Evolutionary conservation across 495 filamentous ascomycete genomes (phyloP).

Genomic region (Lepraria neglecta): DNA sequence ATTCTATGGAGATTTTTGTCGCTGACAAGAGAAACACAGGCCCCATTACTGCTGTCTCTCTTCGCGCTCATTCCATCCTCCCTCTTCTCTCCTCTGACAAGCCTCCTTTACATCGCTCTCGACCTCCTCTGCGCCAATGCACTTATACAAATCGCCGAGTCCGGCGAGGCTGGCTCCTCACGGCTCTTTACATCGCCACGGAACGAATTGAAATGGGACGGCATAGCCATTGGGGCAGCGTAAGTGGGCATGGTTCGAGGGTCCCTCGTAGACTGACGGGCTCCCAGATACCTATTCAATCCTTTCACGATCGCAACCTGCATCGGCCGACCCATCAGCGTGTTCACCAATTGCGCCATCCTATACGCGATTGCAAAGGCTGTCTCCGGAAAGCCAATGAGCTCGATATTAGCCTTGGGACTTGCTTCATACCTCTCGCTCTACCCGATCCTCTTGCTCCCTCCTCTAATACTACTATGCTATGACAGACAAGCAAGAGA

Average conservation of each 20-base stretch:
- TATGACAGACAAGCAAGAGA: conserved; percentile 55
- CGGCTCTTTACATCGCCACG: conserved; percentile 70
- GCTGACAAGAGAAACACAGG: conserved; percentile 41
- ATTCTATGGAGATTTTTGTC: neutral
- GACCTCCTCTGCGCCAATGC: conserved; percentile 80
- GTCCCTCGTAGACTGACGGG: conserved; percentile 23
- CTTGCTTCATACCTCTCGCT: conserved; percentile 87
- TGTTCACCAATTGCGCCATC: conserved; percentile 85
- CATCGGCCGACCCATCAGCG: conserved; percentile 82
- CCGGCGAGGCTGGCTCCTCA: conserved; percentile 65
- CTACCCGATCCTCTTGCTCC: conserved; percentile 80
- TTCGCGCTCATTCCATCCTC: conserved; percentile 78
- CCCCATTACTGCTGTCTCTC: conserved; percentile 82
- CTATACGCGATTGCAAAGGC: conserved; percentile 79
- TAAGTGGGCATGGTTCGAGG: conserved; percentile 34
- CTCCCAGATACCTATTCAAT: conserved; percentile 76
- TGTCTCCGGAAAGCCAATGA: conserved; percentile 63
- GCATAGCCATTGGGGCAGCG: conserved; percentile 71
- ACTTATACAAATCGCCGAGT: conserved; percentile 76
- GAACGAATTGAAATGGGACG: conserved; percentile 70
- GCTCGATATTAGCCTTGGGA: conserved; percentile 77
- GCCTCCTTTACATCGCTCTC: conserved; percentile 71
- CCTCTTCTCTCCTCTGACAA: conserved; percentile 61
- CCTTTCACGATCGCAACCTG: conserved; percentile 92
- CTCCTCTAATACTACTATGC: conserved; percentile 73